phyloP scores from a whole-genome alignment of 179 eudicot species.

The Beta corolliflora region DNA sequence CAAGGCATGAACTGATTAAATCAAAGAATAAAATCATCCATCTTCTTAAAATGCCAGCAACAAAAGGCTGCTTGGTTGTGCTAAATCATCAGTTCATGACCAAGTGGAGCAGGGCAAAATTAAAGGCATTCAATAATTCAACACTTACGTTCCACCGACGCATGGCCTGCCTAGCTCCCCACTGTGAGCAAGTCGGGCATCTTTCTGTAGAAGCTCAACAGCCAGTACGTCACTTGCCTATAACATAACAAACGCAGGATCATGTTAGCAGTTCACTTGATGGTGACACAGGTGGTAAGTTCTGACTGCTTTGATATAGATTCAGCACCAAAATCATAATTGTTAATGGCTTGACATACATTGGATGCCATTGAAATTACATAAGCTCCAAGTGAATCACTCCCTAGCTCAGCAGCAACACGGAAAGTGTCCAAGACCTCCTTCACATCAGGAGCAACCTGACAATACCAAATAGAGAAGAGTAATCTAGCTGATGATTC shows the following conservation, averaged over 20 bases:
- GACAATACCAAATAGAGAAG: constrained; percentile 12
- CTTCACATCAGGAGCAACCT: constrained; percentile 78
- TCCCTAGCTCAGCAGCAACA: constrained; percentile 89
- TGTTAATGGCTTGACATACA: constrained; percentile 41
- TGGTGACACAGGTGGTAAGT: not conserved
- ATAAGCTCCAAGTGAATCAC: constrained; percentile 91
- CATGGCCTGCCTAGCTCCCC: constrained; percentile 76
- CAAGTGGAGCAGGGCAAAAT: not conserved
- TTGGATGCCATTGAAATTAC: constrained; percentile 96
- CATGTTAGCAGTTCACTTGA: not conserved
- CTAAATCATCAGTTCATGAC: no score
- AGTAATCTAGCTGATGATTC: not conserved
- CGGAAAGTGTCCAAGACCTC: constrained; percentile 88
- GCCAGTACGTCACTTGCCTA: constrained; percentile 98
- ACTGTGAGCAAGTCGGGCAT: constrained; percentile 70
- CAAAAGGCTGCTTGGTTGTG: no score
- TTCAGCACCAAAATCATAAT: not conserved
- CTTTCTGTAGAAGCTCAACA: constrained; percentile 97
- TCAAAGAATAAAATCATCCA: no score
- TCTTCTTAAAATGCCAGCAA: no score
- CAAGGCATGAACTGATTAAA: no score
- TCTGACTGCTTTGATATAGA: not conserved
- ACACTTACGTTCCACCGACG: constrained; percentile 80
- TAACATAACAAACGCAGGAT: constrained; percentile 12
- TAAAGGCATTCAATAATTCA: not conserved